A percentile compares a stretch with the other conserved stretches of the same genome.
These are phyloP conservation scores for Chlorophyllum brunneum DNA, from an alignment of 768 basidiomycete genomes.

Conservation along the genomic window DNA sequence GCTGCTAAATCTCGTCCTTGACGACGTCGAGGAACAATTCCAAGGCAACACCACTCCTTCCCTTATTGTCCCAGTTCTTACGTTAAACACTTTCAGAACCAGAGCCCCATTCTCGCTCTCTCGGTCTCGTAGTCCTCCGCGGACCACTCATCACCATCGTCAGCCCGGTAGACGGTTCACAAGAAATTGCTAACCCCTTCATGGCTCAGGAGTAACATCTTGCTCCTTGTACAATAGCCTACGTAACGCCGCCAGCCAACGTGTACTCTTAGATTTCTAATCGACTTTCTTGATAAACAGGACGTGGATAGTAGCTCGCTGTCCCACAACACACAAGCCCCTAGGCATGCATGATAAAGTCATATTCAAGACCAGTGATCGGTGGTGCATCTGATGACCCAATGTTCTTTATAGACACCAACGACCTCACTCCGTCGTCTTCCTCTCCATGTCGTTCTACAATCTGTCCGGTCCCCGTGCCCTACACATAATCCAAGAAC, in stretches of 20 bases:
- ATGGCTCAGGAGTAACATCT: slow-evolving; percentile 51
- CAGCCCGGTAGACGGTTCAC: slow-evolving; percentile 92
- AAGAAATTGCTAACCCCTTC: slow-evolving; percentile 93
- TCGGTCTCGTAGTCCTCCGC: slow-evolving; percentile 87
- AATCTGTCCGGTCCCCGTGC: too few species aligned
- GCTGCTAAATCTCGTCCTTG: slow-evolving; percentile 92
- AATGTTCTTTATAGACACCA: too few species aligned
- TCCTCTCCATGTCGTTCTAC: too few species aligned
- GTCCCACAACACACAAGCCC: neutral
- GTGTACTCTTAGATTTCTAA: slow-evolving; percentile 4
- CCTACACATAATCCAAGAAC: too few species aligned
- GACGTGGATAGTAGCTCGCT: neutral
- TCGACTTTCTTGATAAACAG: neutral
- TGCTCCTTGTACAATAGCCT: neutral
- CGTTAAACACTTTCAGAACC: slow-evolving; percentile 43
- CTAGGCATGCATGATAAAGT: too few species aligned
- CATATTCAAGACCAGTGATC: too few species aligned
- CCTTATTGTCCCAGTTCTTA: neutral
- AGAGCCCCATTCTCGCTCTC: slow-evolving; percentile 54
- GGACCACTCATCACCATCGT: slow-evolving; percentile 94
- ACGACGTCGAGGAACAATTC: slow-evolving; percentile 87
- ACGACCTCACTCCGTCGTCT: too few species aligned
- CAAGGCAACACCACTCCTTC: slow-evolving; percentile 41
- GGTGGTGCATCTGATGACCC: too few species aligned
- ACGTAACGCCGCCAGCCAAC: neutral